phyloP scores from a whole-genome alignment of 495 filamentous ascomycete genomes.

The Lindgomyces ingoldianus region DNA sequence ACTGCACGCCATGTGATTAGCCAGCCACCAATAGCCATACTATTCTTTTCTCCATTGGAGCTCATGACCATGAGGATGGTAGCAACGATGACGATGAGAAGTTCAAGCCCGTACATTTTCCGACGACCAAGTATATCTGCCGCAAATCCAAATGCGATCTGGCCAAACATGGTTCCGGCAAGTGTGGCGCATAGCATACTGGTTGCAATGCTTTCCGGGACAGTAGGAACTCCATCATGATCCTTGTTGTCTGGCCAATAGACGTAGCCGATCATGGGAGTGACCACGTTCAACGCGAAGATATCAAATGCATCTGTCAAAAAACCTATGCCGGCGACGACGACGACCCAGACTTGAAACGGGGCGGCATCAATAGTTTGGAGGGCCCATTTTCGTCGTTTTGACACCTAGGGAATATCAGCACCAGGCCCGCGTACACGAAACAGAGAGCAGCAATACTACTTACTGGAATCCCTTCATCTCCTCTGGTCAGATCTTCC shows the following conservation, averaged over 20 bases:
- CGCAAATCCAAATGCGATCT: slow-evolving; percentile 29
- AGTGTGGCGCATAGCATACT: slow-evolving; percentile 31
- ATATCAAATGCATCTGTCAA: slow-evolving; percentile 32
- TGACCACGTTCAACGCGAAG: slow-evolving; percentile 30
- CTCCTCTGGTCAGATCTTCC: slow-evolving; percentile 24
- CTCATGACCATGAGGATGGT: slow-evolving; percentile 31
- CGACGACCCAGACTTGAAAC: slow-evolving; percentile 34
- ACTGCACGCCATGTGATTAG: slow-evolving; percentile 30
- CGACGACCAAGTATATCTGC: slow-evolving; percentile 29
- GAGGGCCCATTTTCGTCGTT: slow-evolving; percentile 29
- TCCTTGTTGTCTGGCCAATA: slow-evolving; percentile 26
- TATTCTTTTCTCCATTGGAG: slow-evolving; percentile 34
- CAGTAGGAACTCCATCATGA: slow-evolving; percentile 18
- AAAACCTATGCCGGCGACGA: slow-evolving; percentile 34
- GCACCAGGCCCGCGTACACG: not conserved
- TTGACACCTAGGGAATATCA: slow-evolving; percentile 17
- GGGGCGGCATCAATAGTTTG: slow-evolving; percentile 31
- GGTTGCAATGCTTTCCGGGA: slow-evolving; percentile 17
- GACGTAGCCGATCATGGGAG: slow-evolving; percentile 30
- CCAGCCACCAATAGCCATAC: slow-evolving; percentile 29
- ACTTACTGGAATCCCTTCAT: slow-evolving; percentile 27
- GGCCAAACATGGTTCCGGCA: slow-evolving; percentile 32
- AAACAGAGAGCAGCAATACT: not conserved
- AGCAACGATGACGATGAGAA: slow-evolving; percentile 31
- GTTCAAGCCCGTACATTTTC: slow-evolving; percentile 35